Base-by-base conservation (phyloP, 768 basidiomycete genomes). In the Hypsizygus marmoreus region DNA sequence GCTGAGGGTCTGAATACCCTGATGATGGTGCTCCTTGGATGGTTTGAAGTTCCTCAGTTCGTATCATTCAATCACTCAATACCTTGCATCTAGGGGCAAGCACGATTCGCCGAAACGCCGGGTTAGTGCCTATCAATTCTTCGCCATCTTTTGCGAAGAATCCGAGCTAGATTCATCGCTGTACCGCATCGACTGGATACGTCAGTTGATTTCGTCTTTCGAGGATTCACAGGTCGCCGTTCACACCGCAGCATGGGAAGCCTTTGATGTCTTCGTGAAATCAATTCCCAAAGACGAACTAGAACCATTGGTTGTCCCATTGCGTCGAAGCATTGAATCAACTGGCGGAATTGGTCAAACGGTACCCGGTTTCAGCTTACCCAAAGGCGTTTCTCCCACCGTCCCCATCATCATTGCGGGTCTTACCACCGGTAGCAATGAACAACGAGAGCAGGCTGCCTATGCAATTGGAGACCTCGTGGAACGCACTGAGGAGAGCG, bases 381-480 rank as follows among this genome's bases (percentile, higher is more conserved):
- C 81, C 11, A 95, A 93, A 64, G 94, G 93, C 68, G 61, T 94
- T 17, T 77, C 88, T 16, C 86, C 93, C 0, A 75, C 84, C 4
- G 87, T 97, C 0, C 91, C 91, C 2, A 83, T 95, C 58, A 82
- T 95, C 62, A 86, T 95, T 33, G 88, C 91, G 3, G 95, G 95
- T 55, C 86, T 98, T 26, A 92, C 94, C 0, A 89, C 86, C 3
- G 95, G 95, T 26, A 97, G 81, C 64, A 95, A 95, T 65, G 95
- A 97, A 49, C 92, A 93, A 59, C 77, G 91, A 56, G 97, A 98
- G 66, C 88, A 95, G 55, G 95, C 95, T 0, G 93, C 95, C 0
- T 92, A 92, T 56, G 94, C 91, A 22, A 95, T 98, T 49, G 89
- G 91, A n/a, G 95, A 97, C 55, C 80, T 99, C 28, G 91, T 97